Conservation (phyloP, 169 alveolate genomes). For the Blepharisma undulans region DNA sequence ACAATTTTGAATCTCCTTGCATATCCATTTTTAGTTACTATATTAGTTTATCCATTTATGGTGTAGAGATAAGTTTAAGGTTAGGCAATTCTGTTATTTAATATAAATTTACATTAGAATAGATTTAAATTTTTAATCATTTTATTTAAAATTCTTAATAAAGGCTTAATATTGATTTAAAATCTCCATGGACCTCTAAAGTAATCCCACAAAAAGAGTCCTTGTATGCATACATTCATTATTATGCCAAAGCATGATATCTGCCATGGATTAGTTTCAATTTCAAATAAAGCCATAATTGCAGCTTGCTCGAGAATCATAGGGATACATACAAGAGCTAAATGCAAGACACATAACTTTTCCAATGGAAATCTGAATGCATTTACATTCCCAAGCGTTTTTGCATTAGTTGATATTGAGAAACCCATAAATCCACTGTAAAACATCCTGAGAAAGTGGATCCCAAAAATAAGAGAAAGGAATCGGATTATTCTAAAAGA, state of each 20-base stretch:
- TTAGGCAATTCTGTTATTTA: no score
- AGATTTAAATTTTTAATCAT: no score
- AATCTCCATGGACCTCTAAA: slow-evolving; percentile 22
- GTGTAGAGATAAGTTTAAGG: not conserved
- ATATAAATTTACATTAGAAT: no score
- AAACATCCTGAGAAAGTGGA: slow-evolving; percentile 20
- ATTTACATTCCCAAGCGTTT: not conserved
- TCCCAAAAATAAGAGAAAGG: not conserved
- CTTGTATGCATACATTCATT: not conserved
- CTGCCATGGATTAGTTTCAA: slow-evolving; percentile 19
- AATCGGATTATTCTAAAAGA: not conserved
- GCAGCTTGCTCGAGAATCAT: not conserved
- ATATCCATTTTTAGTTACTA: not conserved
- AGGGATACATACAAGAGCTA: not conserved
- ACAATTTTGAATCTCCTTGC: not conserved
- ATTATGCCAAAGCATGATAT: not conserved
- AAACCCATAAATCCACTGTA: slow-evolving; percentile 31
- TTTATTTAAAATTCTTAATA: not conserved
- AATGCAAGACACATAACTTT: not conserved
- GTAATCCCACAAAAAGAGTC: not conserved
- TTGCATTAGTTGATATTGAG: not conserved
- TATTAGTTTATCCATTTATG: not conserved
- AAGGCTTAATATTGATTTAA: not conserved
- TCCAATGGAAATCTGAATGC: slow-evolving; percentile 26
- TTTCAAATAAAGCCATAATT: not conserved